These are phyloP conservation scores for Trapa bicornis DNA, from an alignment of 345 rosid species.

Conservation along the genomic window DNA sequence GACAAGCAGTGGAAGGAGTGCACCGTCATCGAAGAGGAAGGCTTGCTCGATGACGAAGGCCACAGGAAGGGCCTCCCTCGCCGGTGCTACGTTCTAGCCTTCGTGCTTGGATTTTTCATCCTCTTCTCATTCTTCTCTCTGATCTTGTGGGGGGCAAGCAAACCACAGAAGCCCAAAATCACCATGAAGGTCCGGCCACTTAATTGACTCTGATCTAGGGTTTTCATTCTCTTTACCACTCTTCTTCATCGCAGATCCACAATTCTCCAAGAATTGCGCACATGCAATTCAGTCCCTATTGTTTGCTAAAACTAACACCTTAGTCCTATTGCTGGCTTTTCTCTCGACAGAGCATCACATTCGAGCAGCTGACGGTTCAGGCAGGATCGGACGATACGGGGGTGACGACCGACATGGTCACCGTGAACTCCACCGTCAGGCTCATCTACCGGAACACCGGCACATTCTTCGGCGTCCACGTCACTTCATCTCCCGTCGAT, in stretches of 20 bases:
- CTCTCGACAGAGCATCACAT: constrained; percentile 47
- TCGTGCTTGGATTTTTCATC: constrained; percentile 68
- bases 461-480: constrained; percentile 91
- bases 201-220: background rate
- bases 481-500: constrained; percentile 63
- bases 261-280: background rate
- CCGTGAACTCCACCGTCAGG: constrained; percentile 61
- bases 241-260: background rate
- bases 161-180: constrained; percentile 78
- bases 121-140: constrained; percentile 73
- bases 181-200: constrained; percentile 47
- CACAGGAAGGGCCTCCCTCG: constrained; percentile 56
- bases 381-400: constrained; percentile 89
- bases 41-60: constrained; percentile 78
- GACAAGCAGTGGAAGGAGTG: constrained; percentile 61
- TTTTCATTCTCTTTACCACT: background rate
- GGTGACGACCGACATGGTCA: constrained; percentile 84
- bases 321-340: background rate
- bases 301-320: no score
- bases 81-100: constrained; percentile 66
- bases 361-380: constrained; percentile 68
- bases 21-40: constrained; percentile 84
- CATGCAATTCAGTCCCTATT: no score
- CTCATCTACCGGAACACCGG: constrained; percentile 76
- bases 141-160: constrained; percentile 83